Evolutionary conservation across 495 filamentous ascomycete species (phyloP).

Genomic region (Hyaloscypha bicolor): DNA sequence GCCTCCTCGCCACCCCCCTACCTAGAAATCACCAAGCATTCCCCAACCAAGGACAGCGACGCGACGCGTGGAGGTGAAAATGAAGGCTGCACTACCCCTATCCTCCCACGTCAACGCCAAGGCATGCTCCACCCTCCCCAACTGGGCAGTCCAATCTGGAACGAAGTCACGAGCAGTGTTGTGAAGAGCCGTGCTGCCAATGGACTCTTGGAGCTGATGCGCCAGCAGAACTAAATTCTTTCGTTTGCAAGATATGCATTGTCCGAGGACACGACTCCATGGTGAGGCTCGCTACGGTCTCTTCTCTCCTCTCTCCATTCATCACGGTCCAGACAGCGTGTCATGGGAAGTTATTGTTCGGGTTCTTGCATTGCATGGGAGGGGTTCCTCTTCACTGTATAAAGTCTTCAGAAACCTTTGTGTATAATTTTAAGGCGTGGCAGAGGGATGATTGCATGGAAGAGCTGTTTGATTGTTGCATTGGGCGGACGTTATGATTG

Average conservation of each 20-base stretch:
- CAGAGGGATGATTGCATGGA: constrained; percentile 4
- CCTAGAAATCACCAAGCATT: not conserved
- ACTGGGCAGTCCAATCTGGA: not conserved
- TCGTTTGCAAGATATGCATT: not conserved
- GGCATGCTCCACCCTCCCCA: constrained; percentile 16
- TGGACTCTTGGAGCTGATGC: constrained; percentile 29
- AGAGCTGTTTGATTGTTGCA: constrained; percentile 12
- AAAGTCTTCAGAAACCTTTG: not conserved
- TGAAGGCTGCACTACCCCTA: constrained; percentile 17
- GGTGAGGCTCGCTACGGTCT: too few relatives aligned
- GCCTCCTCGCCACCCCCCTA: constrained; percentile 20
- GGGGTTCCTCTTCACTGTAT: not conserved
- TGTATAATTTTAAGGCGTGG: not conserved
- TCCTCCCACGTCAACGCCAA: constrained; percentile 22
- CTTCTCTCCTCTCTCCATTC: not conserved
- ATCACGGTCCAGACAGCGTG: not conserved
- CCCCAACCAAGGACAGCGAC: not conserved
- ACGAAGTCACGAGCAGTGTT: constrained; percentile 27
- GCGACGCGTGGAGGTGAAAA: not conserved
- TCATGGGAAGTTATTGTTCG: not conserved
- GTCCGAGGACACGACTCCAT: not conserved
- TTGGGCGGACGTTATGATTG: not conserved
- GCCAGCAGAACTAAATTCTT: constrained; percentile 8
- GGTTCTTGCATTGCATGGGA: constrained; percentile 17
- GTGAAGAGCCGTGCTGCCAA: constrained; percentile 25